Conservation (phyloP, 768 basidiomycete species). For the Rhodotorula sphaerocarpa region DNA sequence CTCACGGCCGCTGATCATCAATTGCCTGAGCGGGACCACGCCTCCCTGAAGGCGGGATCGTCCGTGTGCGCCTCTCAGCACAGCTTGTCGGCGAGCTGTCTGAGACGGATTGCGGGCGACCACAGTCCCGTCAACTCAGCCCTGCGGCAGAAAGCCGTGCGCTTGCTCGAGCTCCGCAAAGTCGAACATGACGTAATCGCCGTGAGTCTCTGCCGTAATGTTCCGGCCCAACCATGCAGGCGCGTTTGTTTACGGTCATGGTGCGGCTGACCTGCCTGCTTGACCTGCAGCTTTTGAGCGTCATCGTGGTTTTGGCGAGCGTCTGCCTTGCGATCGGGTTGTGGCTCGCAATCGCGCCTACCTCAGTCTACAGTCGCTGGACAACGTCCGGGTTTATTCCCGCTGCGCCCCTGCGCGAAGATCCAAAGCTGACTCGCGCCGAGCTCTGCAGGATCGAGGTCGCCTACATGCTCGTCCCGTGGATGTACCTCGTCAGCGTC, state of each 20-base stretch:
- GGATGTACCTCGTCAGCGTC: conserved; percentile 16
- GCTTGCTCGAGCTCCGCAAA: conserved; percentile 7
- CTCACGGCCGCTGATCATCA: too few species aligned
- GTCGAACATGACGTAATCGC: background rate
- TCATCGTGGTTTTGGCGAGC: background rate
- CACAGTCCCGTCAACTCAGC: background rate
- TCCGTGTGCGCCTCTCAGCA: too few species aligned
- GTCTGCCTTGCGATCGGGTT: background rate
- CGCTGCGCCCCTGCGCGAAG: background rate
- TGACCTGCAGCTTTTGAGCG: background rate
- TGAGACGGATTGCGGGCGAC: background rate
- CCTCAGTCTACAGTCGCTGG: background rate
- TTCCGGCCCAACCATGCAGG: too few species aligned
- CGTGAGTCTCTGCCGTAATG: background rate
- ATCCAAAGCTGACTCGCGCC: background rate
- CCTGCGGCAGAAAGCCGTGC: conserved; percentile 10
- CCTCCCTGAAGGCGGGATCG: too few species aligned
- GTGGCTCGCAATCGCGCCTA: conserved; percentile 1
- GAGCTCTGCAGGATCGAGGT: background rate
- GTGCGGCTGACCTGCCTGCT: background rate
- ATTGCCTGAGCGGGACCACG: too few species aligned
- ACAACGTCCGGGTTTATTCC: background rate
- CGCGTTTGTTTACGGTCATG: too few species aligned
- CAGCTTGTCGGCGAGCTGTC: background rate
- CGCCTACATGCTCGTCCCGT: conserved; percentile 6